Evolutionary conservation across 2,329 filamentous ascomycete species (phyloP).

Genomic region (Xylaria arbuscula): DNA sequence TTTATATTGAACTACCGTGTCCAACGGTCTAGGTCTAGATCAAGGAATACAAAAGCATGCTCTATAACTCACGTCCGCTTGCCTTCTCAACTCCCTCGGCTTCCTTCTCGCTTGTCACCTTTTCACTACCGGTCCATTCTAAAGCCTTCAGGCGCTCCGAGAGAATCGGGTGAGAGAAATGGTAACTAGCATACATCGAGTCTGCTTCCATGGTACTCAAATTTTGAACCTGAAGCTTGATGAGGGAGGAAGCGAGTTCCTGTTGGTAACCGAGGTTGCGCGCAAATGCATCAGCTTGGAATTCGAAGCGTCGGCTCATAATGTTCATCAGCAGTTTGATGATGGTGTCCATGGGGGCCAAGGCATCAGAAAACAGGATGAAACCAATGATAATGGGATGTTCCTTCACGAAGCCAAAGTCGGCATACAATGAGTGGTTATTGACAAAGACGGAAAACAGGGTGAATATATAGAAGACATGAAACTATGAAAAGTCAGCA

Average conservation of each 20-base stretch:
- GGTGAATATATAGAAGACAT: slow-evolving; percentile 96
- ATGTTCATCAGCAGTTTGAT: slow-evolving; percentile 97
- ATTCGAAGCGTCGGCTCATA: slow-evolving; percentile 93
- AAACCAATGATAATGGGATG: slow-evolving; percentile 97
- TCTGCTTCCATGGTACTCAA: slow-evolving; percentile 98
- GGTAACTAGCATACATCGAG: slow-evolving; percentile 97
- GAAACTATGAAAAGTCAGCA: slow-evolving; percentile 68
- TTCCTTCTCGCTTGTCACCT: slow-evolving; percentile 62
- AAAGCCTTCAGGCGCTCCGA: slow-evolving; percentile 92
- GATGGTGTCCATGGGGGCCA: slow-evolving; percentile 92
- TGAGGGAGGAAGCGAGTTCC: slow-evolving; percentile 86
- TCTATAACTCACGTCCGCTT: slow-evolving; percentile 72
- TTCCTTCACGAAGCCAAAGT: slow-evolving; percentile 87
- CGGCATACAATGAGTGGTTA: slow-evolving; percentile 88
- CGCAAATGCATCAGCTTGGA: slow-evolving; percentile 93
- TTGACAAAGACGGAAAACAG: slow-evolving; percentile 98
- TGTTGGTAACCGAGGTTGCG: slow-evolving; percentile 82
- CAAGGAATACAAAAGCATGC: not conserved
- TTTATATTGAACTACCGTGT: slow-evolving; percentile 5
- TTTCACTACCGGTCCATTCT: slow-evolving; percentile 80
- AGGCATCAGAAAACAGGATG: slow-evolving; percentile 95
- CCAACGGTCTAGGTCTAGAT: not conserved
- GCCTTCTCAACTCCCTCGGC: slow-evolving; percentile 71
- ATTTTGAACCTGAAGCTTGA: slow-evolving; percentile 99
- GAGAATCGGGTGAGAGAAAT: slow-evolving; percentile 97